Evolutionary conservation across 106 monocot genomes (phyloP).

Genomic region (Dactylorhiza incarnata): DNA sequence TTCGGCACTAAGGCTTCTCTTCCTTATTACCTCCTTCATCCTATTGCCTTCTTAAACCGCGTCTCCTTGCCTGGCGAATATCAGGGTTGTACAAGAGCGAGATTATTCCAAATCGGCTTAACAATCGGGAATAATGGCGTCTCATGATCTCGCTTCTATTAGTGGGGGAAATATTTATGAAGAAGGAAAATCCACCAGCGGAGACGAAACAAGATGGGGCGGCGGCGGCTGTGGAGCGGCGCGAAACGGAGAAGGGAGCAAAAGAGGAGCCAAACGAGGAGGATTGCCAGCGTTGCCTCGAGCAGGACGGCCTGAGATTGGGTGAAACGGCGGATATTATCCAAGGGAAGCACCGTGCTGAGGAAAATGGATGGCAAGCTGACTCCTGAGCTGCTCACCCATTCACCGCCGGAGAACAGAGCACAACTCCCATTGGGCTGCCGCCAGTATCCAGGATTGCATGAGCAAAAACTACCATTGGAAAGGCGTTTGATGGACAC

Average conservation of each 20-base stretch:
- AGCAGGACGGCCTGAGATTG: constrained; percentile 19
- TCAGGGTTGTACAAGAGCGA: too few species aligned
- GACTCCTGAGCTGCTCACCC: constrained; percentile 16
- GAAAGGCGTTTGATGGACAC: constrained; percentile 17
- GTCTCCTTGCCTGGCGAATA: too few species aligned
- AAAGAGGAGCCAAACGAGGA: constrained; percentile 12
- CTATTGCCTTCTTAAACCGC: too few species aligned
- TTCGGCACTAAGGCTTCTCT: too few species aligned
- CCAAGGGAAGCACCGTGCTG: constrained; percentile 17
- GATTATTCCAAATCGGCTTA: too few species aligned
- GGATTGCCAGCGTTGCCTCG: background rate
- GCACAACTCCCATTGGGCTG: constrained; percentile 1
- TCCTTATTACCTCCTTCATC: too few species aligned
- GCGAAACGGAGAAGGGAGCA: constrained; percentile 13
- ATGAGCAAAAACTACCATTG: constrained; percentile 33
- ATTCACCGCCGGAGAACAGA: constrained; percentile 6
- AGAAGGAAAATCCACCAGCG: constrained; percentile 22
- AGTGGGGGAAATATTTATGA: too few species aligned
- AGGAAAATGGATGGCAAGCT: constrained; percentile 5
- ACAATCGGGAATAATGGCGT: too few species aligned
- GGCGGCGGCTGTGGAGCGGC: constrained; percentile 5
- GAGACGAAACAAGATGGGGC: constrained; percentile 6
- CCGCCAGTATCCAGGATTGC: constrained; percentile 26
- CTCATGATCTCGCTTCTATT: too few species aligned
- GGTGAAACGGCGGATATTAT: constrained; percentile 17